Evolutionary conservation across 176 grass and related monocot genomes (phyloP).

Genomic region (Ampelocalamus luodianensis): DNA sequence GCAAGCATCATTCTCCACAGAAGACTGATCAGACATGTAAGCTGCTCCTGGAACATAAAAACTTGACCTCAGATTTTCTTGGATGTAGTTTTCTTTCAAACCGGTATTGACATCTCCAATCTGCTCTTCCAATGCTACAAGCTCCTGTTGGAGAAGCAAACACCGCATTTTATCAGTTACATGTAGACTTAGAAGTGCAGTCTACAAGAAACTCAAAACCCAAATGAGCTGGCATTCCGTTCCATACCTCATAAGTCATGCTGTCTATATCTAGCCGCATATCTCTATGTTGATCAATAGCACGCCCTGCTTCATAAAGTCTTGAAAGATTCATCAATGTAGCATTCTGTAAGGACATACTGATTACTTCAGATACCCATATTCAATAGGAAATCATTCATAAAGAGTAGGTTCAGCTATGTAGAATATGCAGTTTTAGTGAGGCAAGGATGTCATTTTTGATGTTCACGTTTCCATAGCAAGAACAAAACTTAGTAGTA

Average conservation of each 20-base stretch:
- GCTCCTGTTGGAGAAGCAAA: conserved; percentile 49
- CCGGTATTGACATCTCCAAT: conserved; percentile 68
- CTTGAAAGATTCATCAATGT: conserved; percentile 28
- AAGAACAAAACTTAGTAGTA: not conserved
- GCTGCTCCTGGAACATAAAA: conserved; percentile 29
- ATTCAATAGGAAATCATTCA: conserved; percentile 33
- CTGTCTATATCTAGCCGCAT: conserved; percentile 66
- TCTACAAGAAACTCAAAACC: not conserved
- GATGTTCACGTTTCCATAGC: not conserved
- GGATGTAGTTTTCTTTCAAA: conserved; percentile 63
- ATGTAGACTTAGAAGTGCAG: not conserved
- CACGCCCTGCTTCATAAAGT: conserved; percentile 45
- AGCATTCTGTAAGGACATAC: conserved; percentile 37
- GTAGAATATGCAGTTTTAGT: conserved; percentile 6
- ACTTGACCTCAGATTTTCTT: conserved; percentile 51
- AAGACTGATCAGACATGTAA: conserved; percentile 38
- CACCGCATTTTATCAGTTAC: conserved; percentile 17
- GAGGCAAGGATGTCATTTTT: not conserved
- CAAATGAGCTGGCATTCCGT: conserved; percentile 8
- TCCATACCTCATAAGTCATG: conserved; percentile 71
- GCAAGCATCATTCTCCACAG: conserved; percentile 62
- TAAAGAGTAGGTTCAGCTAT: conserved; percentile 21
- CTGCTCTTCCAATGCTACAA: conserved; percentile 70
- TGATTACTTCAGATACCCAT: conserved; percentile 16
- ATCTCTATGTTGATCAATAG: conserved; percentile 60